Percentiles rank a stretch among this genome's conserved stretches.
phyloP scores from a whole-genome alignment of 164 flowering plant genomes.

The Magnolia changhungtana region DNA sequence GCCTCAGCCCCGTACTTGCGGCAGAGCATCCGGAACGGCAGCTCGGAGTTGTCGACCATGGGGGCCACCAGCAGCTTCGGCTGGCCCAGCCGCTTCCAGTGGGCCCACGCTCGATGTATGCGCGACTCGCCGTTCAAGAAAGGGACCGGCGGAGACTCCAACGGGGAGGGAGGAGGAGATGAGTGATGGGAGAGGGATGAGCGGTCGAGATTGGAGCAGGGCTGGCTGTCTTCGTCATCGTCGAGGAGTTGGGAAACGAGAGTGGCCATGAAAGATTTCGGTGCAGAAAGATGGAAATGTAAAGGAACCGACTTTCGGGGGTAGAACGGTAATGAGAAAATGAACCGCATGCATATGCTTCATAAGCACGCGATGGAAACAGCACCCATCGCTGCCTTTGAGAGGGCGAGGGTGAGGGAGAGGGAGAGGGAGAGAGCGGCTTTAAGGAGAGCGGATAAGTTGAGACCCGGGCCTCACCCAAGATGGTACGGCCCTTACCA shows the following conservation, averaged over 20 bases:
- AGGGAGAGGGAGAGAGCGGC: too few species aligned
- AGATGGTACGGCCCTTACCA: too few species aligned
- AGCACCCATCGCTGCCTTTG: background rate
- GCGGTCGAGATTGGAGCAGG: constrained; percentile 23
- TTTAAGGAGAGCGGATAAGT: too few species aligned
- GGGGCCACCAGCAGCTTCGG: constrained; percentile 92
- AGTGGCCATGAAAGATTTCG: constrained; percentile 32
- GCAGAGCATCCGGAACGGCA: constrained; percentile 91
- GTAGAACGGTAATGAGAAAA: background rate
- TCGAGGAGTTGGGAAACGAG: constrained; percentile 9
- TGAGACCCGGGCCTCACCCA: too few species aligned
- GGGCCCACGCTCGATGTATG: constrained; percentile 86
- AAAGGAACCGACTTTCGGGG: background rate
- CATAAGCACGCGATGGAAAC: background rate
- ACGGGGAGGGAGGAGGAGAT: background rate
- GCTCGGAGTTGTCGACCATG: constrained; percentile 96
- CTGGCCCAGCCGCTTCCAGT: constrained; percentile 73
- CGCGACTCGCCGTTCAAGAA: constrained; percentile 36
- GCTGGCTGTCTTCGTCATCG: constrained; percentile 30
- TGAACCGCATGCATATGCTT: background rate
- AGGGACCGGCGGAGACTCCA: constrained; percentile 27
- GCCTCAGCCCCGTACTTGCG: constrained; percentile 88
- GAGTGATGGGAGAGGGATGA: constrained; percentile 7
- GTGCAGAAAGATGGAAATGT: constrained; percentile 1
- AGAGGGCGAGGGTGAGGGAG: too few species aligned